A percentile compares a stretch with the other conserved stretches of the same genome.
Evolutionary conservation across 2,329 filamentous ascomycete genomes (phyloP).

Genomic region (Ophiostoma piceae): DNA sequence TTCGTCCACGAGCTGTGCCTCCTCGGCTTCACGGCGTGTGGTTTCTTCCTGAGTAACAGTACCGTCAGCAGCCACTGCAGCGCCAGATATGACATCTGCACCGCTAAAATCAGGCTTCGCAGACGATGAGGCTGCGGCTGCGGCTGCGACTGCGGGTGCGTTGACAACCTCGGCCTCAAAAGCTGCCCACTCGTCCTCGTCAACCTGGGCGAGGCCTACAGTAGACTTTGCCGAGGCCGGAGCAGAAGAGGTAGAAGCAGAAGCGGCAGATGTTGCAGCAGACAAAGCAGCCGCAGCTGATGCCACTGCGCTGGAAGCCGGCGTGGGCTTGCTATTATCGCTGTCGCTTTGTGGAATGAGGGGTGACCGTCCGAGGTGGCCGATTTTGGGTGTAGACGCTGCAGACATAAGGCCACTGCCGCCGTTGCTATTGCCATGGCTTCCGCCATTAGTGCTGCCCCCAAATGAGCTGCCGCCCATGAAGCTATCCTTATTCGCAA

Average conservation of each 20-base stretch:
- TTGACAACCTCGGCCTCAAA: constrained; percentile 71
- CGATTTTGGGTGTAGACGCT: constrained; percentile 40
- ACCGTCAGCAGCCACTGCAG: constrained; percentile 61
- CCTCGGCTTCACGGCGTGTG: constrained; percentile 50
- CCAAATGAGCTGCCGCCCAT: constrained; percentile 26
- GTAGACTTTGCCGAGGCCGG: background rate
- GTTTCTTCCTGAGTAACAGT: constrained; percentile 43
- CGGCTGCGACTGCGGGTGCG: constrained; percentile 40
- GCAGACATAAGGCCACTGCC: constrained; percentile 33
- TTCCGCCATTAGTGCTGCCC: background rate
- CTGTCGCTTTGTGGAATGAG: constrained; percentile 32
- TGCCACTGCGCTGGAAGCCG: background rate
- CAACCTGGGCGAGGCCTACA: constrained; percentile 36
- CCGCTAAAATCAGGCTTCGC: constrained; percentile 25
- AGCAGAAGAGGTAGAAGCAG: background rate
- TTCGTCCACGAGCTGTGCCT: constrained; percentile 58
- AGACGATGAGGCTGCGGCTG: no score
- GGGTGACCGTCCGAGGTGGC: constrained; percentile 37
- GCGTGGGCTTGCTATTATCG: background rate
- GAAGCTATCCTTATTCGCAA: constrained; percentile 31
- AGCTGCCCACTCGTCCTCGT: constrained; percentile 80
- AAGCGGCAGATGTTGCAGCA: background rate
- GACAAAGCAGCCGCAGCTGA: background rate
- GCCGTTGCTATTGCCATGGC: constrained; percentile 12
- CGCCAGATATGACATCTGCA: constrained; percentile 60